phyloP scores from a whole-genome alignment of 805 yeast genomes.

The Lipomyces oligophaga region DNA sequence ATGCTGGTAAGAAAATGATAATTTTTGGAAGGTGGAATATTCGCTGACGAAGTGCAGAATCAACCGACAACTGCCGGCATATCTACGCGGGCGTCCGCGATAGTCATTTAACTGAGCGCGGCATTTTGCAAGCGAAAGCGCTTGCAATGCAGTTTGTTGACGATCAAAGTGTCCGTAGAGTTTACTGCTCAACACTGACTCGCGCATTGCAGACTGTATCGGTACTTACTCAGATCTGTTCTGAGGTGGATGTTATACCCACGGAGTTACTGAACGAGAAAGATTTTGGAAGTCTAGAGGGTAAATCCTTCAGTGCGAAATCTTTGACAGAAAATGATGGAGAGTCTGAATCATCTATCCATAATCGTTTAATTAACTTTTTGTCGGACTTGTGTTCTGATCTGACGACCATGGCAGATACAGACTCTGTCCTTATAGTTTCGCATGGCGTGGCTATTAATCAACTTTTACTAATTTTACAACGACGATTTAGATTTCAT shows the following conservation, averaged over 20 bases:
- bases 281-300: constrained; percentile 18
- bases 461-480: constrained; percentile 6
- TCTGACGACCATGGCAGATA: neutral
- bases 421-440: constrained; percentile 15
- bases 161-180: neutral
- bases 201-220: constrained; percentile 20
- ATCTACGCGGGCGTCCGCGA: constrained; percentile 25
- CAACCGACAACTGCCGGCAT: constrained; percentile 17
- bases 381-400: neutral
- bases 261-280: constrained; percentile 15
- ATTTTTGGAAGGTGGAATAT: too few relatives aligned
- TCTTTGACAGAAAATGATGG: constrained; percentile 1
- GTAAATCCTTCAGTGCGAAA: constrained; percentile 4
- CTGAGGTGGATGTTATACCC: constrained; percentile 3
- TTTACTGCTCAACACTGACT: constrained; percentile 13
- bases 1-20: constrained; percentile 27
- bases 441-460: constrained; percentile 17
- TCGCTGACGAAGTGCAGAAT: constrained; percentile 7
- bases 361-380: constrained; percentile 9
- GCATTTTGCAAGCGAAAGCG: constrained; percentile 18
- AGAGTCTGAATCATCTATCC: constrained; percentile 2
- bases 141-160: neutral
- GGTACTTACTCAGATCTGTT: constrained; percentile 3
- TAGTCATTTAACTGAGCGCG: constrained; percentile 20
- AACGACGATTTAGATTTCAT: neutral